Evolutionary conservation across 305 asterid species (phyloP).

Genomic region (Rubia tinctorum): DNA sequence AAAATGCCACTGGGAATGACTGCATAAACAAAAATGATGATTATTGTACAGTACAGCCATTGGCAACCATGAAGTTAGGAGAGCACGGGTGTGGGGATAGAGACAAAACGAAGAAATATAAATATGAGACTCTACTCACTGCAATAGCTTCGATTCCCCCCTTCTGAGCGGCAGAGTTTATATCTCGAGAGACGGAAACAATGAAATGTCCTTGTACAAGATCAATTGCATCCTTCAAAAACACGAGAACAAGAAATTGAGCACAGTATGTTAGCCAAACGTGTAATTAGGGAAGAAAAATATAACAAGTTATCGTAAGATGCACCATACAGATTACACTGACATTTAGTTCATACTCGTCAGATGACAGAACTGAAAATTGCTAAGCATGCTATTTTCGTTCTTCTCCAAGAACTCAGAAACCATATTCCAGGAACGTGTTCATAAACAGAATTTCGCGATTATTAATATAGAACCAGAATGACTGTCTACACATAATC

Average conservation of each 20-base stretch:
- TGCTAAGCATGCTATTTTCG: background rate
- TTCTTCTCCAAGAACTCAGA: background rate
- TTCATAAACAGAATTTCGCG: background rate
- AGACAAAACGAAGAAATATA: background rate
- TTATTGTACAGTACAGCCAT: background rate
- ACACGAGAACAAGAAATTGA: slow-evolving; percentile 20
- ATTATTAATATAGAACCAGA: background rate
- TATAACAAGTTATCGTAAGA: background rate
- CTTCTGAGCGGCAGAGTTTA: slow-evolving; percentile 61
- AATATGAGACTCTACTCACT: slow-evolving; percentile 44
- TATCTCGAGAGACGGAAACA: slow-evolving; percentile 79
- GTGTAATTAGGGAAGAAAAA: too few relatives aligned
- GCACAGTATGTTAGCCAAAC: slow-evolving; percentile 5
- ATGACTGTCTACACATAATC: background rate
- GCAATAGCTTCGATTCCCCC: slow-evolving; percentile 85
- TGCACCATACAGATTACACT: background rate
- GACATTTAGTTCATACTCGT: background rate
- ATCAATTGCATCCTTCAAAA: slow-evolving; percentile 85
- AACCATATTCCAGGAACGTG: background rate
- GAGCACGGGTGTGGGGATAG: background rate
- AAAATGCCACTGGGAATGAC: slow-evolving; percentile 82
- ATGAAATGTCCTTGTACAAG: slow-evolving; percentile 92
- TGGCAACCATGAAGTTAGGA: background rate
- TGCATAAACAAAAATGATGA: slow-evolving; percentile 32
- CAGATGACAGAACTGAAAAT: background rate